A percentile compares a stretch with the other conserved stretches of the same genome.
phyloP scores from a whole-genome alignment of 441 rosid genomes.

The Syzygium syzygioides region DNA sequence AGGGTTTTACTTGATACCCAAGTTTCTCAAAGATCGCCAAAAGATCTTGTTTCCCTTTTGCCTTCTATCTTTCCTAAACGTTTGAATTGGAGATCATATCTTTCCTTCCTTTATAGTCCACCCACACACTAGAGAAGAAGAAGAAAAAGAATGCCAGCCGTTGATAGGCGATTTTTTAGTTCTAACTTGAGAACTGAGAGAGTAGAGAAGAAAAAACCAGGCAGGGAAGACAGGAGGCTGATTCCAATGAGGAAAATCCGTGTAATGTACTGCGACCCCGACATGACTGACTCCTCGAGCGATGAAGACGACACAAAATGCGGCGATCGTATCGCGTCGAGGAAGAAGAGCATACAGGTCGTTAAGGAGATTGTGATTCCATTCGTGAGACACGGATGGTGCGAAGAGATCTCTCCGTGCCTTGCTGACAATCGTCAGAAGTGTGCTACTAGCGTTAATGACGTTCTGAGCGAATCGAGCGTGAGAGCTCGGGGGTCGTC shows the following conservation, averaged over 20 bases:
- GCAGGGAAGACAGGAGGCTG: neutral
- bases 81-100: neutral
- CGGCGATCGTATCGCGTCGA: neutral
- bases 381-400: neutral
- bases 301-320: constrained; percentile 23
- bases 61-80: neutral
- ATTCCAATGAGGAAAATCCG: constrained; percentile 25
- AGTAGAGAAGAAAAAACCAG: neutral
- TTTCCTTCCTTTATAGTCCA: neutral
- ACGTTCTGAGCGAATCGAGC: neutral
- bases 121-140: neutral
- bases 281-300: constrained; percentile 42
- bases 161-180: constrained; percentile 7
- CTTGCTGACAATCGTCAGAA: neutral
- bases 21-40: neutral
- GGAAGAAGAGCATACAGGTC: constrained; percentile 9
- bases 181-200: neutral
- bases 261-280: constrained; percentile 34
- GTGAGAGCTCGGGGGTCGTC: constrained; percentile 5
- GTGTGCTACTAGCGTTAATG: neutral
- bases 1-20: constrained; percentile 20
- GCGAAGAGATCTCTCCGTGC: neutral
- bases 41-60: neutral
- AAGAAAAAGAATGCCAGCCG: constrained; percentile 15
- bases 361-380: constrained; percentile 28